A percentile compares a stretch with the other conserved stretches of the same genome.
Conservation (phyloP, 225 moss, liverwort and hornwort genomes). For the Antitrichia curtipendula region DNA sequence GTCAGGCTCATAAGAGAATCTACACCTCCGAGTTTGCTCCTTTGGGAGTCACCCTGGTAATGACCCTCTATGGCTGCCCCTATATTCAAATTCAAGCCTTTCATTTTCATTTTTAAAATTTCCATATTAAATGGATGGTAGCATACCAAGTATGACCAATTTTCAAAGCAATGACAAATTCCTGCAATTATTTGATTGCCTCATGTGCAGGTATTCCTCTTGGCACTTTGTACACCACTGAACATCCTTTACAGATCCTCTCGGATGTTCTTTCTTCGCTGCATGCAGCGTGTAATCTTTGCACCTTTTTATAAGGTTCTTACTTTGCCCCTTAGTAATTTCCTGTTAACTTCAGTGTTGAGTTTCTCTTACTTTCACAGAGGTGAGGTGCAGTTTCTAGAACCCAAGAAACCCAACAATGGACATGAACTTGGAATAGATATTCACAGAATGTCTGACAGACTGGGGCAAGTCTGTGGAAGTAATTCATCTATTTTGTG, state of each 20-base stretch:
- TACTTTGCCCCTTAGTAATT: neutral
- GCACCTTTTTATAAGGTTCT: conserved; percentile 84
- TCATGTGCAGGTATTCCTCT: conserved; percentile 46
- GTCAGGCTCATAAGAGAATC: conserved; percentile 12
- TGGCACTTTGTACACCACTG: conserved; percentile 47
- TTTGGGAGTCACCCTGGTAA: conserved; percentile 36
- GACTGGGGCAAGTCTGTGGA: neutral
- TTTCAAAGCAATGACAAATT: neutral
- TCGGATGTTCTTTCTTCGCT: conserved; percentile 56
- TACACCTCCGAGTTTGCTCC: conserved; percentile 42
- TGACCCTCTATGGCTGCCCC: neutral
- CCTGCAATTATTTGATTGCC: neutral
- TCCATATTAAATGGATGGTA: neutral
- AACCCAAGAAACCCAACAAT: neutral
- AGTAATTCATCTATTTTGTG: neutral
- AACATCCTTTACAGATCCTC: conserved; percentile 69
- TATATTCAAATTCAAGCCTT: neutral
- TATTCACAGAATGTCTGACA: neutral
- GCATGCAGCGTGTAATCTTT: conserved; percentile 41
- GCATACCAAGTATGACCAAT: neutral
- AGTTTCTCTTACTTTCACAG: neutral
- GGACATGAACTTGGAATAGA: neutral
- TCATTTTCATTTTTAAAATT: neutral
- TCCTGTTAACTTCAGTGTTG: neutral
- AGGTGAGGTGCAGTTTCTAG: neutral